Evolutionary conservation across 345 rosid genomes (phyloP), one percentile per base, ranked within the genome.

Genomic region (Pseudoturritis turrita): DNA sequence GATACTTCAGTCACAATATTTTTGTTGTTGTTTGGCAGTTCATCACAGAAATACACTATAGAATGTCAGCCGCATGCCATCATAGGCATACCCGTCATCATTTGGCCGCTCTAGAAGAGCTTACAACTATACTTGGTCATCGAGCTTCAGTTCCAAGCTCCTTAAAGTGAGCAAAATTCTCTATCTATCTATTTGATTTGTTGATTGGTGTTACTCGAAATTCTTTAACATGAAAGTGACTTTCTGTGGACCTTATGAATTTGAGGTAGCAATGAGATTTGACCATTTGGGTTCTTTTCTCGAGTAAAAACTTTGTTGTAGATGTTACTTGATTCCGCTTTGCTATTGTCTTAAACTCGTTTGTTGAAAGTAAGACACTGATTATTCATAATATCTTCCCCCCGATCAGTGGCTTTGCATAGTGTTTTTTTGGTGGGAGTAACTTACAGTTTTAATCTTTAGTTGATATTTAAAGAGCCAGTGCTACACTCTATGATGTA

Each of bases 51-150:
- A 85, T 88, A 74, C 95, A 91, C 79, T 88, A 91, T 75, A 85
- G 81, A 80, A 78, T 89, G 71, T 74, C 87, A 56, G 85, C 88
- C 28, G 97, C 97, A 23, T 76, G 74, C 66, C 90, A 91, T 82
- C 86, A 82, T 65, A 83, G 98, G 81, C 98, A 91, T 71, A 85
- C 76, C 59, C 83, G 91, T 74, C 89, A 83, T 81, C 83, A 79
- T 72, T 77, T 94, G 82, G 96, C 92, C 47, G 86, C 85, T 53
- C 70, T 91, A 40, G 95, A 94, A 82, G 96, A 85, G 80, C 97
- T 94, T 71, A 77, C 90, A 54, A 75, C 65, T 70, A 76, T 91
- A 74, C 88, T 91, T 77, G 91, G 91, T 66, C 84, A 76, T 56
- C 83, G 97, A 81, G 86, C 88, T 81, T 89, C 87, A 39, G 74